Percentiles rank a stretch among this genome's conserved stretches.
phyloP scores from a whole-genome alignment of 768 basidiomycete genomes.

The Exidia glandulosa region DNA sequence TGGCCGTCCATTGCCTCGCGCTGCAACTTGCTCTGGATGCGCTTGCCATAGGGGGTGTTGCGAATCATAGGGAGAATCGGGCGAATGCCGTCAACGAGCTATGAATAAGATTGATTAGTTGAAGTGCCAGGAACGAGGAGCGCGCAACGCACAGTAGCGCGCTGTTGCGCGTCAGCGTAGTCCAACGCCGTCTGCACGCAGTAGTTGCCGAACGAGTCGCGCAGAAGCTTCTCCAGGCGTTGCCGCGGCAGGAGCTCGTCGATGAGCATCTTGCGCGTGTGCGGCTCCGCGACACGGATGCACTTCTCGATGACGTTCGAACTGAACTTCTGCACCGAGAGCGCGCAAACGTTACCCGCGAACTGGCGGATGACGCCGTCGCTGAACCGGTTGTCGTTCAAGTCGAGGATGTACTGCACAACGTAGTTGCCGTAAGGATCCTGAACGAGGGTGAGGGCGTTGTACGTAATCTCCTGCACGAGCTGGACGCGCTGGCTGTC shows the following conservation, averaged over 20 bases:
- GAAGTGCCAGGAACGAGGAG: background rate
- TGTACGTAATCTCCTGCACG: constrained; percentile 98
- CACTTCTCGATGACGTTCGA: constrained; percentile 98
- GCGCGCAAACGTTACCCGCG: constrained; percentile 90
- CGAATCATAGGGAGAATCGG: constrained; percentile 97
- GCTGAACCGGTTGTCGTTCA: constrained; percentile 97
- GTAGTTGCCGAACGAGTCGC: constrained; percentile 95
- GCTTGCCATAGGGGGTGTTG: constrained; percentile 98
- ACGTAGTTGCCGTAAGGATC: constrained; percentile 95
- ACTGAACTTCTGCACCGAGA: constrained; percentile 98
- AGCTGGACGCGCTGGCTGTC: constrained; percentile 91
- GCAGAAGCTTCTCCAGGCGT: constrained; percentile 86
- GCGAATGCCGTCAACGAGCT: constrained; percentile 91
- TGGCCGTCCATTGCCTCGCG: constrained; percentile 69
- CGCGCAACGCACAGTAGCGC: constrained; percentile 43
- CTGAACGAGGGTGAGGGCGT: constrained; percentile 93
- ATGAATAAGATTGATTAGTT: background rate
- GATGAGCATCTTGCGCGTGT: constrained; percentile 86
- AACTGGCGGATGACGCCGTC: constrained; percentile 97
- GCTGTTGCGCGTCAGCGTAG: constrained; percentile 91
- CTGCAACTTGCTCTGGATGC: constrained; percentile 97
- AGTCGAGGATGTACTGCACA: constrained; percentile 95
- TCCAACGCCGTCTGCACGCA: constrained; percentile 97
- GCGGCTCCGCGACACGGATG: constrained; percentile 93
- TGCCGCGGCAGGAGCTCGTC: constrained; percentile 91